A percentile compares a stretch with the other conserved stretches of the same genome.
Evolutionary conservation across 164 flowering plant genomes (phyloP).

Genomic region (Vitis riparia): DNA sequence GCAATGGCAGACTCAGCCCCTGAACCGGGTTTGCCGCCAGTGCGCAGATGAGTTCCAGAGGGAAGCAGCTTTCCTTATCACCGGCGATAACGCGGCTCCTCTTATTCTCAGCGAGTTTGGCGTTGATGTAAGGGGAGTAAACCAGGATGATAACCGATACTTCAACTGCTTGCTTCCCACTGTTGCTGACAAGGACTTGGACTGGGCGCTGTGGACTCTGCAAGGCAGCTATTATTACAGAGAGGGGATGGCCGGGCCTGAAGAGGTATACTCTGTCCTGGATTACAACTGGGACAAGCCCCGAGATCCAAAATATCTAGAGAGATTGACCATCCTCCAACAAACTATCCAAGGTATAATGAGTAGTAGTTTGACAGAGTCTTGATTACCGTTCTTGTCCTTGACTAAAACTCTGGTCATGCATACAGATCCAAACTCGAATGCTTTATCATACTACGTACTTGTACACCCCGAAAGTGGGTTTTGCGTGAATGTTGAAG

Average conservation of each 20-base stretch:
- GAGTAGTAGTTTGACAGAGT: too few species aligned
- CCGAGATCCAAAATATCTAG: constrained; percentile 29
- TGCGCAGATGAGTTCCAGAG: constrained; percentile 5
- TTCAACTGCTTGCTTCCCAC: constrained; percentile 41
- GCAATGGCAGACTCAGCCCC: constrained; percentile 28
- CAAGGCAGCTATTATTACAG: constrained; percentile 55
- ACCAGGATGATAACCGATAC: constrained; percentile 35
- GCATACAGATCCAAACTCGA: constrained; percentile 29
- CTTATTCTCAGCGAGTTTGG: constrained; percentile 61
- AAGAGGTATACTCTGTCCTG: constrained; percentile 41
- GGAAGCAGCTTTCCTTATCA: constrained; percentile 26
- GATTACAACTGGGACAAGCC: constrained; percentile 33
- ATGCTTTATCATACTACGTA: constrained; percentile 10
- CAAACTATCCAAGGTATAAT: constrained; percentile 30
- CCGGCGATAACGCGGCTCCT: constrained; percentile 31
- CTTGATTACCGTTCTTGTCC: too few species aligned
- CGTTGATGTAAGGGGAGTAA: constrained; percentile 31
- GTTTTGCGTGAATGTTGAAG: constrained; percentile 17
- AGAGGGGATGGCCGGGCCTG: constrained; percentile 19
- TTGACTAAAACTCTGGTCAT: too few species aligned
- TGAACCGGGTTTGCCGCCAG: constrained; percentile 21
- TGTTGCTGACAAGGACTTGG: constrained; percentile 39
- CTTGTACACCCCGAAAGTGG: constrained; percentile 50
- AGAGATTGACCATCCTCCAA: constrained; percentile 29
- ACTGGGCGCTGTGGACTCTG: constrained; percentile 58